phyloP scores from a whole-genome alignment of 1,284 basidiomycete species.

The Fistulinella staudtii region DNA sequence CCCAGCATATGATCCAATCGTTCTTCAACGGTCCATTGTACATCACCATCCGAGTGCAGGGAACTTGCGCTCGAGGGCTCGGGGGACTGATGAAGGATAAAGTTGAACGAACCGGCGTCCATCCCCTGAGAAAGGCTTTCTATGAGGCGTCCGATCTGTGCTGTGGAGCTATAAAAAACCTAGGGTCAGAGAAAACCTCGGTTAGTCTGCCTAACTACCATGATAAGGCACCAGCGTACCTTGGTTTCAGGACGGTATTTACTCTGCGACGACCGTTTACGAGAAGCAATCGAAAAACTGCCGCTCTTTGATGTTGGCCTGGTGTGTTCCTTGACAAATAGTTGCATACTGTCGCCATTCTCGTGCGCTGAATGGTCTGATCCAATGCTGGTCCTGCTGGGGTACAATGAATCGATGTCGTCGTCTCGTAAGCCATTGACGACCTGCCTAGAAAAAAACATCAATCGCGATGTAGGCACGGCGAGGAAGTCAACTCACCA shows the following conservation, averaged over 20 bases:
- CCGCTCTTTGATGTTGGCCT: constrained; percentile 65
- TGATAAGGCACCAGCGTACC: constrained; percentile 40
- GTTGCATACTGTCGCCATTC: constrained; percentile 52
- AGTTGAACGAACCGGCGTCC: constrained; percentile 79
- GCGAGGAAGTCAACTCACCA: constrained; percentile 50
- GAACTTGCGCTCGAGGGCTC: constrained; percentile 59
- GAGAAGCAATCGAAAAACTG: constrained; percentile 52
- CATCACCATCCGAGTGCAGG: constrained; percentile 55
- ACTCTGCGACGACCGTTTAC: constrained; percentile 50
- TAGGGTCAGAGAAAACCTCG: constrained; percentile 29
- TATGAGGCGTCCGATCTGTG: constrained; percentile 75
- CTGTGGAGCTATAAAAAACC: constrained; percentile 76
- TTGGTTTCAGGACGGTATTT: constrained; percentile 74
- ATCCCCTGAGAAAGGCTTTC: constrained; percentile 73
- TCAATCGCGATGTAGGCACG: constrained; percentile 6
- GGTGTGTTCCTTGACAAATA: constrained; percentile 70
- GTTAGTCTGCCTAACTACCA: constrained; percentile 9
- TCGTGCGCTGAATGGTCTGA: constrained; percentile 68
- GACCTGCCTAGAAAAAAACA: constrained; percentile 56
- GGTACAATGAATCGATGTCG: constrained; percentile 65
- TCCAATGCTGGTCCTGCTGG: constrained; percentile 62
- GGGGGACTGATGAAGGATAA: constrained; percentile 40
- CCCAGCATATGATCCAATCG: constrained; percentile 70
- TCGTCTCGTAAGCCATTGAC: constrained; percentile 77
- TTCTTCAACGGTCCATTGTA: constrained; percentile 70